These are phyloP conservation scores for Coemansia sp. DNA, from an alignment of 192 early-diverging fungal genomes.

Conservation along the genomic window DNA sequence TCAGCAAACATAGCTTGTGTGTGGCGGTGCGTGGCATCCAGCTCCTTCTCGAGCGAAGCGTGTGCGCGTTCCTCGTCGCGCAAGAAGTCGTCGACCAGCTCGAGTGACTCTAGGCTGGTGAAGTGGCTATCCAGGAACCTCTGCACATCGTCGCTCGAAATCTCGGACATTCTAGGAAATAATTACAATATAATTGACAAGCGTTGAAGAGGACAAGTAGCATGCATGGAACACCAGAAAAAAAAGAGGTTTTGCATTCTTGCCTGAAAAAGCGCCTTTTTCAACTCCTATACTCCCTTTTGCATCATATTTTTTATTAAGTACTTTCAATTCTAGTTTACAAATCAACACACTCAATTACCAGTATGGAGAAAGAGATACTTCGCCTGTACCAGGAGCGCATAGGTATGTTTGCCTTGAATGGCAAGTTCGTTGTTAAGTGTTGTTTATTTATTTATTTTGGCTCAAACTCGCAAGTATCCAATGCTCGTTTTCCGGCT, in stretches of 20 bases:
- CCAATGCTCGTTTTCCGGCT: not conserved
- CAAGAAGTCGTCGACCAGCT: constrained; percentile 39
- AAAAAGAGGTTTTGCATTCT: too few relatives aligned
- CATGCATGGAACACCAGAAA: not conserved
- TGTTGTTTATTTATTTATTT: not conserved
- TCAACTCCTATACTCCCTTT: not conserved
- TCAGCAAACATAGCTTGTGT: constrained; percentile 18
- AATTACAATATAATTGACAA: not conserved
- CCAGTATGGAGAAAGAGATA: constrained; percentile 53
- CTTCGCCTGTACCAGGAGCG: constrained; percentile 51
- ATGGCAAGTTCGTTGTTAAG: too few relatives aligned
- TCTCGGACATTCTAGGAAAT: constrained; percentile 4
- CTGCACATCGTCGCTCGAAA: constrained; percentile 17
- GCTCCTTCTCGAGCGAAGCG: constrained; percentile 24
- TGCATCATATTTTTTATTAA: not conserved
- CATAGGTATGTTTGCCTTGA: constrained; percentile 36
- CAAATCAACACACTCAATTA: not conserved
- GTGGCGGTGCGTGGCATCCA: constrained; percentile 3
- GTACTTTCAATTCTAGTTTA: too few relatives aligned
- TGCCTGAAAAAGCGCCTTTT: not conserved
- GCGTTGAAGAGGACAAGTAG: not conserved
- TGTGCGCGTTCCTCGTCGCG: constrained; percentile 42
- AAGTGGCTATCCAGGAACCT: constrained; percentile 47
- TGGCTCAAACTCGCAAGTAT: too few relatives aligned
- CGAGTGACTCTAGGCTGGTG: constrained; percentile 45